phyloP scores from a whole-genome alignment of 305 asterid genomes.

The Petunia hybrid region DNA sequence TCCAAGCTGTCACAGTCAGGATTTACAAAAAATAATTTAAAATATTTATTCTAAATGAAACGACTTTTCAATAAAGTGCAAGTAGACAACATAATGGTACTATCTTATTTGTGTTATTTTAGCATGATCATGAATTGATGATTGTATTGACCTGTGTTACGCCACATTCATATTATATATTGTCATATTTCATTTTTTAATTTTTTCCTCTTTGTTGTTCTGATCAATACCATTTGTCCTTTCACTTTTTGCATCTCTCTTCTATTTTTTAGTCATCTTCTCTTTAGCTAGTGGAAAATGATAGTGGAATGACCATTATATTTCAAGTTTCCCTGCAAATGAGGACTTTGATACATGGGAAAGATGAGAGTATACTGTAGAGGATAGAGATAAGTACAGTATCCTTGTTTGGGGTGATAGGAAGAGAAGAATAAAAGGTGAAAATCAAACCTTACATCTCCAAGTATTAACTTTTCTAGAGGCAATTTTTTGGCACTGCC shows the following conservation, averaged over 20 bases:
- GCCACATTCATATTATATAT: conserved; percentile 38
- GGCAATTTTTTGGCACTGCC: no score
- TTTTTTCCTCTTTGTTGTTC: neutral
- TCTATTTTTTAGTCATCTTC: neutral
- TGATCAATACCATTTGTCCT: neutral
- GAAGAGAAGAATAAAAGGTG: no score
- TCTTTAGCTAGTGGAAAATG: conserved; percentile 49
- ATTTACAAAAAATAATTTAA: conserved; percentile 36
- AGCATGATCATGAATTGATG: conserved; percentile 62
- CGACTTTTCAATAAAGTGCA: conserved; percentile 51
- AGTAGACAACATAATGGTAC: conserved; percentile 50
- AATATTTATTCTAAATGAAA: conserved; percentile 20
- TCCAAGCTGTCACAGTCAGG: conserved; percentile 41
- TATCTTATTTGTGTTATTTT: conserved; percentile 43
- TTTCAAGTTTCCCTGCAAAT: neutral
- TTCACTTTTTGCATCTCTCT: neutral
- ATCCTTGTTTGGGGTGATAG: no score
- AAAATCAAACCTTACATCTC: no score
- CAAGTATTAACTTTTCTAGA: no score
- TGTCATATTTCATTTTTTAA: neutral
- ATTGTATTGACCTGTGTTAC: conserved; percentile 65
- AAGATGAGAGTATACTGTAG: neutral
- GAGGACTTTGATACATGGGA: neutral
- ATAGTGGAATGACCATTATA: conserved; percentile 37
- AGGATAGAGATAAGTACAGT: no score